Base-by-base conservation (phyloP, 129 eudicot genomes). In the Deinandra increscens region DNA sequence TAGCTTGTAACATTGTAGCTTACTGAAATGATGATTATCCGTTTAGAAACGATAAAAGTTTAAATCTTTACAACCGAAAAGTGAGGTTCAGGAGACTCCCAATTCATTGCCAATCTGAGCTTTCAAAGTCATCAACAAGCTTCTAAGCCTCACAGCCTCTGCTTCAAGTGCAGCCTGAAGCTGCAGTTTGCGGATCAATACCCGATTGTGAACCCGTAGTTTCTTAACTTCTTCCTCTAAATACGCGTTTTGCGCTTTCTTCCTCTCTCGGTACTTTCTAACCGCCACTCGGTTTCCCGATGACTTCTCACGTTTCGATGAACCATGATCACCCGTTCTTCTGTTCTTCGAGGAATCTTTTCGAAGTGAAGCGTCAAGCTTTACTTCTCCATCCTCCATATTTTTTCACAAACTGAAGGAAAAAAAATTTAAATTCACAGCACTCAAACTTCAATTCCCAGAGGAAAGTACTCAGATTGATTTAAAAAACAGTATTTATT, bases 191-290 rank as follows among this genome's bases (percentile, higher is more conserved):
- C 70, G 76, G 63, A 71, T 48, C 79, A 85, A 73, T n/a, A 73
- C 84, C 26, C 83, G 75, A 68, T 88, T 88, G 76, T 76, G 48
- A 72, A 70, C 37, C 59, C 91, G 75, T 13, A 88, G 49, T 46
- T 76, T 84, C 79, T 71, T 78, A n/a, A 82, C 88, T 66, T 88
- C 95, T 53, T 88, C 86, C 62, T 88, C 91, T 19, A 88, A 78
- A 45, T 74, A 82, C 39, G 81, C 84, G 12, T 82, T 68, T 29
- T 81, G 86, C 2, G 86, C 91, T 45, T 85, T 88, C 75, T 88
- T 88, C 84, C 85, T 88, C 88, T 85, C 91, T 31, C 88, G 67
- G 60, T 88, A 88, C 86, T 82, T 88, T 48, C 81, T 58, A 46
- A 88, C 95, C 12, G 95, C 95, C 58, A 82, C 86, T 41, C 91